Evolutionary conservation across 202 grass and related monocot species (phyloP).

Genomic region (Zizania palustris): DNA sequence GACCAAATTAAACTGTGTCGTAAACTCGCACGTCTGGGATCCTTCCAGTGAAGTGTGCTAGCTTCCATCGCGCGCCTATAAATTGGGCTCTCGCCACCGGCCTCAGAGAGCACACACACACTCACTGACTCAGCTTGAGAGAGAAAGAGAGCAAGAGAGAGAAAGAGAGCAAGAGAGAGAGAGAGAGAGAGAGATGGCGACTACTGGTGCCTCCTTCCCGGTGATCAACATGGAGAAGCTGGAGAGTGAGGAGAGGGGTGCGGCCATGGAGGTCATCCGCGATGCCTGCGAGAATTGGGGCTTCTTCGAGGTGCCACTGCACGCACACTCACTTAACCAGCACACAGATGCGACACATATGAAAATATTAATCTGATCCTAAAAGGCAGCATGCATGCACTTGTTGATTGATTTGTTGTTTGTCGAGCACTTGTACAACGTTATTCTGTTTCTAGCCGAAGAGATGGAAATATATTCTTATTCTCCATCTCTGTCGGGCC

Average conservation of each 20-base stretch:
- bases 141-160: neutral
- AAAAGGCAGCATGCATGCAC: neutral
- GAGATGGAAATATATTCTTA: conserved; percentile 14
- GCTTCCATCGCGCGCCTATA: conserved; percentile 39
- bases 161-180: neutral
- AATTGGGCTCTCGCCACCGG: conserved; percentile 34
- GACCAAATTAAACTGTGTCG: neutral
- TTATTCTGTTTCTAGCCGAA: neutral
- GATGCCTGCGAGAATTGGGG: conserved; percentile 93
- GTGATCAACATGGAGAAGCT: conserved; percentile 76
- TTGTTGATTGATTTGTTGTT: conserved; percentile 16
- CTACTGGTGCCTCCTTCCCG: conserved; percentile 50
- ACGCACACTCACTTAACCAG: neutral
- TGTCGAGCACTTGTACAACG: neutral
- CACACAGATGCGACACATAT: neutral
- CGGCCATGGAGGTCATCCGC: conserved; percentile 59
- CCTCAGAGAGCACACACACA: conserved; percentile 18
- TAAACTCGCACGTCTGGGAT: neutral
- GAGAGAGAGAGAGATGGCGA: conserved; percentile 46
- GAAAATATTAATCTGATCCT: neutral
- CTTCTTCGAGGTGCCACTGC: conserved; percentile 86
- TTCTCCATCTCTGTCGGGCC: conserved; percentile 14
- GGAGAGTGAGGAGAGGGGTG: conserved; percentile 50
- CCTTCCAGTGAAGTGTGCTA: neutral
- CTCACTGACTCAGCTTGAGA: conserved; percentile 19